Evolutionary conservation across 2,329 filamentous ascomycete species (phyloP).

Genomic region (Sclerotinia trifoliorum): DNA sequence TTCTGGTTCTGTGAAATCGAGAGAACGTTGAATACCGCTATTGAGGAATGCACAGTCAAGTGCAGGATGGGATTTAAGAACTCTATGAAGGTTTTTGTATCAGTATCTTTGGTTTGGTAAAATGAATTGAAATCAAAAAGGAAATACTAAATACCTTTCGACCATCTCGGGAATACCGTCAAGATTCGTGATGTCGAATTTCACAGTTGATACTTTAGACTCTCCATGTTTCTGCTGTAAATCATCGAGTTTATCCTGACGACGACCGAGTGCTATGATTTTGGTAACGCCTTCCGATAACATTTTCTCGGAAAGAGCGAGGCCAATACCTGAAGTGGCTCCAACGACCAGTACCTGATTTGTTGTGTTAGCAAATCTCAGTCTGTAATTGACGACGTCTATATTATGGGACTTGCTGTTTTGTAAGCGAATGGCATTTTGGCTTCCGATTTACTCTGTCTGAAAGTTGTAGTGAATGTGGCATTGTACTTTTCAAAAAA

Average conservation of each 20-base stretch:
- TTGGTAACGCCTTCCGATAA: constrained; percentile 47
- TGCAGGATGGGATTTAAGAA: constrained; percentile 15
- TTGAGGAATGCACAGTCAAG: constrained; percentile 41
- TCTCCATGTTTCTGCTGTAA: constrained; percentile 36
- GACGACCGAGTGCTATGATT: constrained; percentile 56
- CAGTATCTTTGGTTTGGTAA: background rate
- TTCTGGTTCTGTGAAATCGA: constrained; percentile 31
- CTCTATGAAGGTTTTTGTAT: background rate
- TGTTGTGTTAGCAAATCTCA: background rate
- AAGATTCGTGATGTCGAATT: constrained; percentile 23
- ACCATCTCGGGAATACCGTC: constrained; percentile 2
- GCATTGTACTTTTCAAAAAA: background rate
- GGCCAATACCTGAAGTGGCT: constrained; percentile 55
- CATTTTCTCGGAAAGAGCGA: constrained; percentile 45
- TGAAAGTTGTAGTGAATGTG: too few species aligned
- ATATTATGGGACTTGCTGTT: background rate
- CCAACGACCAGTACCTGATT: constrained; percentile 55
- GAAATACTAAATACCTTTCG: background rate
- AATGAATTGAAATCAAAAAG: background rate
- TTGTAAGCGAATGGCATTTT: constrained; percentile 12
- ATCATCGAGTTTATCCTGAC: constrained; percentile 46
- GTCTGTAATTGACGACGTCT: background rate
- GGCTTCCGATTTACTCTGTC: background rate
- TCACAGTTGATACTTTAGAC: background rate
- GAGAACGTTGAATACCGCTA: constrained; percentile 37